Evolutionary conservation across 129 eudicot species (phyloP).

Genomic region (Flaveria robusta): DNA sequence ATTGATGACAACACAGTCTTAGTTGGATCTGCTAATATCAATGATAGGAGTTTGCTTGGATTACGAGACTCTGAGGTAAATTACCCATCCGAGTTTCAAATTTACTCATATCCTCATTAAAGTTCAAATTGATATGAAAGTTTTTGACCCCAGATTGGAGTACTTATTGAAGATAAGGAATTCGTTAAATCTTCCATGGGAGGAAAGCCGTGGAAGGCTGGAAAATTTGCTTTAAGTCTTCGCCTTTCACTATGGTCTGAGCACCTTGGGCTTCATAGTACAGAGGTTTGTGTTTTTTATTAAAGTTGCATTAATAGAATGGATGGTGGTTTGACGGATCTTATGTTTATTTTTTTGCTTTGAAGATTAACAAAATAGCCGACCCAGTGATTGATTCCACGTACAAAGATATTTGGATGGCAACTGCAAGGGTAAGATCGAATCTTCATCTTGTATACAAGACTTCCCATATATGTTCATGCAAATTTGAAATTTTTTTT

Average conservation of each 20-base stretch:
- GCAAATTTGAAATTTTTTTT: neutral
- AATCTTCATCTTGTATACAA: neutral
- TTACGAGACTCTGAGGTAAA: slow-evolving; percentile 94
- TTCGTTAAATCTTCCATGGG: slow-evolving; percentile 77
- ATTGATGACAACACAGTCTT: slow-evolving; percentile 80
- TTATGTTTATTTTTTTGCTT: slow-evolving; percentile 27
- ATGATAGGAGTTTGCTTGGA: slow-evolving; percentile 96
- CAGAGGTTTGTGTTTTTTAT: slow-evolving; percentile 52
- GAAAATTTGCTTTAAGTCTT: slow-evolving; percentile 91
- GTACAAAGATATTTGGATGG: slow-evolving; percentile 99
- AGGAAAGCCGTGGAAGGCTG: slow-evolving; percentile 89
- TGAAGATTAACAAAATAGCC: slow-evolving; percentile 62
- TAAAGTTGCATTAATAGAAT: neutral
- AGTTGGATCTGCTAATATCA: slow-evolving; percentile 92
- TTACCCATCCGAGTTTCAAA: slow-evolving; percentile 13
- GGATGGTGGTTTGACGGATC: slow-evolving; percentile 7
- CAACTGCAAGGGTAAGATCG: slow-evolving; percentile 74
- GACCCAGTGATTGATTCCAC: slow-evolving; percentile 94
- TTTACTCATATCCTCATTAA: neutral
- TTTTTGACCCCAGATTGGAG: slow-evolving; percentile 61
- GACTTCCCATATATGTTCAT: slow-evolving; percentile 14
- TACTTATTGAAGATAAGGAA: slow-evolving; percentile 93
- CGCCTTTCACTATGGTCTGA: slow-evolving; percentile 96
- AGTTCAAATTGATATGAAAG: neutral
- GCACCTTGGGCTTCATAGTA: slow-evolving; percentile 86